Conservation (phyloP, 2,329 filamentous ascomycete genomes). For the Diaporthe destruens region DNA sequence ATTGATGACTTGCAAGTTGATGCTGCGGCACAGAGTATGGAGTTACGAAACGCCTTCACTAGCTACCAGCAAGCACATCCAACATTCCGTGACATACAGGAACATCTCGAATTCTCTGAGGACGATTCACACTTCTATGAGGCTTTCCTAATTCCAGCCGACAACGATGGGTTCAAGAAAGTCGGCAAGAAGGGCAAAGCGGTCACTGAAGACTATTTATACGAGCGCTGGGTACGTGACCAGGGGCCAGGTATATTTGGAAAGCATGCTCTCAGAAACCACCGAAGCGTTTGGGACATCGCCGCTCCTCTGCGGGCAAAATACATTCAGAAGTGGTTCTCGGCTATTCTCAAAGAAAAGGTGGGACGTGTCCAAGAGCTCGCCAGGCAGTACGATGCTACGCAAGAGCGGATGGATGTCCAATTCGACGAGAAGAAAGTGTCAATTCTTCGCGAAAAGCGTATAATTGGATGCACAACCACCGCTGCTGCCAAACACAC, state of each 20-base stretch:
- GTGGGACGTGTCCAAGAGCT: conserved; percentile 55
- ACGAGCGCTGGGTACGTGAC: conserved; percentile 65
- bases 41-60: conserved; percentile 42
- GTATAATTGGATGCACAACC: conserved; percentile 78
- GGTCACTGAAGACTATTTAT: conserved; percentile 62
- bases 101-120: conserved; percentile 64
- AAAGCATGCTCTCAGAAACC: conserved; percentile 46
- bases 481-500: conserved; percentile 75
- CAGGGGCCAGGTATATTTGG: conserved; percentile 59
- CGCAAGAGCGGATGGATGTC: conserved; percentile 56
- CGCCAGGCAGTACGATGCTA: conserved; percentile 56
- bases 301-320: conserved; percentile 50
- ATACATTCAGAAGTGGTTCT: conserved; percentile 58
- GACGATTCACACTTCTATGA: conserved; percentile 65
- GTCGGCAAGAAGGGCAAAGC: conserved; percentile 61
- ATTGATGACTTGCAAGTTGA: conserved; percentile 58
- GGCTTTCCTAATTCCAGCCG: conserved; percentile 65
- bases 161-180: conserved; percentile 58
- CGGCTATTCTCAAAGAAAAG: conserved; percentile 63
- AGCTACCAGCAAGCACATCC: conserved; percentile 39
- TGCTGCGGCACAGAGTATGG: conserved; percentile 47
- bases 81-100: conserved; percentile 51
- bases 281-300: conserved; percentile 66
- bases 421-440: conserved; percentile 59
- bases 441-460: conserved; percentile 62